A percentile compares a stretch with the other conserved stretches of the same genome.
Conservation (phyloP, 768 basidiomycete species). For the Cyathus striatus region DNA sequence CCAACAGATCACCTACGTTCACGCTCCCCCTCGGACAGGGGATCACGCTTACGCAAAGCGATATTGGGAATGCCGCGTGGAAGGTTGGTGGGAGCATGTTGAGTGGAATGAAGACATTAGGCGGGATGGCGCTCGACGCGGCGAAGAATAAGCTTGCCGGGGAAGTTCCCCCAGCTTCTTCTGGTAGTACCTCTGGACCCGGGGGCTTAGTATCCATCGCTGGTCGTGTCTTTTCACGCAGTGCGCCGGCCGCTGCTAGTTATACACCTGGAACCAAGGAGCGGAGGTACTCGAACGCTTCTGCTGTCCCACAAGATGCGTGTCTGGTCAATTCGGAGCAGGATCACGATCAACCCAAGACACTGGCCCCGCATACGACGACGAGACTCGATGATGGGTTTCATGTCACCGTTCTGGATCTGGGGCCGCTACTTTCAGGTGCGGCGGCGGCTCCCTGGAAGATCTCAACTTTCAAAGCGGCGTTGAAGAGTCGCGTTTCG, state of each 20-base stretch:
- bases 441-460: slow-evolving; percentile 15
- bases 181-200: too few species aligned
- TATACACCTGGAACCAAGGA: too few species aligned
- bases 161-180: too few species aligned
- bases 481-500: slow-evolving; percentile 41
- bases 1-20: too few species aligned
- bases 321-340: neutral
- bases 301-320: slow-evolving; percentile 3
- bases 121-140: slow-evolving; percentile 55
- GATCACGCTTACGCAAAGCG: slow-evolving; percentile 38
- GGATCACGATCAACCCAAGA: slow-evolving; percentile 6
- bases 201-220: too few species aligned
- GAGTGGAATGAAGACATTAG: slow-evolving; percentile 58
- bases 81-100: slow-evolving; percentile 59
- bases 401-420: slow-evolving; percentile 55
- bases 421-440: slow-evolving; percentile 23
- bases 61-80: slow-evolving; percentile 49
- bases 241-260: slow-evolving; percentile 42
- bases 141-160: slow-evolving; percentile 30
- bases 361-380: slow-evolving; percentile 17
- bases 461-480: slow-evolving; percentile 45
- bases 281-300: slow-evolving; percentile 16
- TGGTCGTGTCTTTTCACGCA: slow-evolving; percentile 50
- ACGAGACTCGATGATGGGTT: slow-evolving; percentile 23
- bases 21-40: too few species aligned